A percentile compares a stretch with the other conserved stretches of the same genome.
Evolutionary conservation across 2,329 filamentous ascomycete genomes (phyloP).

Genomic region (Ampelomyces quisqualis): DNA sequence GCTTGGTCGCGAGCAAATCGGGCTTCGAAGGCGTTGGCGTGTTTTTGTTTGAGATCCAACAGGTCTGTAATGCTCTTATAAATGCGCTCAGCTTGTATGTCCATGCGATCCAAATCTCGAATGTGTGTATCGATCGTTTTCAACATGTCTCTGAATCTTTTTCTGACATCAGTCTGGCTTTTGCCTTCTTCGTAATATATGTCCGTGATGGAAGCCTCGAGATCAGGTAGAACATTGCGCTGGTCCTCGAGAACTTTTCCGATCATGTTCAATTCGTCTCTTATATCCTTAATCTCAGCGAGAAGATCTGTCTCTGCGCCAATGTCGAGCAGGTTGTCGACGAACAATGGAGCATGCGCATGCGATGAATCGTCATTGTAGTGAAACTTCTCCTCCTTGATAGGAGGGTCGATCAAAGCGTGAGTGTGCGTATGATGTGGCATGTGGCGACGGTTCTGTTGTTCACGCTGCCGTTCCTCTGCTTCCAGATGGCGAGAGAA

Average conservation of each 20-base stretch:
- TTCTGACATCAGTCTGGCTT: slow-evolving; percentile 52
- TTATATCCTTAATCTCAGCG: slow-evolving; percentile 66
- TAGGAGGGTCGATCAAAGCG: slow-evolving; percentile 24
- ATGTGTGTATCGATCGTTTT: slow-evolving; percentile 59
- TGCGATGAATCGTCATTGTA: slow-evolving; percentile 28
- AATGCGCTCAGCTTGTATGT: slow-evolving; percentile 61
- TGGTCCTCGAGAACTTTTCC: slow-evolving; percentile 55
- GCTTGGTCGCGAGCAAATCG: slow-evolving; percentile 63
- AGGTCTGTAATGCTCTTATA: slow-evolving; percentile 62
- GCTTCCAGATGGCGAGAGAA: slow-evolving; percentile 41
- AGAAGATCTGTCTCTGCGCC: slow-evolving; percentile 61
- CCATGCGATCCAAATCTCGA: slow-evolving; percentile 64
- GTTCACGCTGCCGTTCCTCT: slow-evolving; percentile 35
- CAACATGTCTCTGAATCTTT: slow-evolving; percentile 58
- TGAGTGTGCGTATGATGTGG: slow-evolving; percentile 34
- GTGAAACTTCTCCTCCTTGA: slow-evolving; percentile 34
- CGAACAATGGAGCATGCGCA: slow-evolving; percentile 47
- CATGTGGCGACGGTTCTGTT: slow-evolving; percentile 29
- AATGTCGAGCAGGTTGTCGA: slow-evolving; percentile 61
- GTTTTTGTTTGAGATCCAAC: slow-evolving; percentile 68
- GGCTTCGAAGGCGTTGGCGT: slow-evolving; percentile 67
- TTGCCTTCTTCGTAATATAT: slow-evolving; percentile 42
- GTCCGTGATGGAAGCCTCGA: slow-evolving; percentile 48
- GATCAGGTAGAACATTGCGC: slow-evolving; percentile 49
- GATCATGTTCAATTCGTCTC: slow-evolving; percentile 67